phyloP scores from a whole-genome alignment of 2,329 filamentous ascomycete species.

The Colletotrichum tropicicola region DNA sequence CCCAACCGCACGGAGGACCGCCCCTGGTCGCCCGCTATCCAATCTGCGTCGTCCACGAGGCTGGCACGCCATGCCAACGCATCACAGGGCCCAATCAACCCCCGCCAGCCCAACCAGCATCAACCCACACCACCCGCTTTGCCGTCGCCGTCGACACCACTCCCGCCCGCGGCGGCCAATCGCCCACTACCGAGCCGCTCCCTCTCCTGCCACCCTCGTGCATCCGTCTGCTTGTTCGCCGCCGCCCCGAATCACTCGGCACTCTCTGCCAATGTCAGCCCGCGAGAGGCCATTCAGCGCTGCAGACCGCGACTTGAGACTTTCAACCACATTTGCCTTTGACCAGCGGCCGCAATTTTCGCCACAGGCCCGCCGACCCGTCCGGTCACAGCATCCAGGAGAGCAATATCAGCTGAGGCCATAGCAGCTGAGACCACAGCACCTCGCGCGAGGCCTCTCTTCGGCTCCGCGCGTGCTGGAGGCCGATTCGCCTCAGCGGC shows the following conservation, averaged over 20 bases:
- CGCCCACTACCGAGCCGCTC: conserved; percentile 19
- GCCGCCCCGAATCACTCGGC: too few species aligned
- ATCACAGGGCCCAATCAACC: conserved; percentile 31
- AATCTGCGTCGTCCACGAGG: conserved; percentile 34
- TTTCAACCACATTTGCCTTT: background rate
- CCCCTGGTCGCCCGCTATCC: conserved; percentile 25
- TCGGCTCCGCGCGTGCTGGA: background rate
- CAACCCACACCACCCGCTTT: conserved; percentile 20
- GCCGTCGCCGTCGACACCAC: conserved; percentile 6
- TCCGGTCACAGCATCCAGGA: too few species aligned
- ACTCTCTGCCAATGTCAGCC: too few species aligned
- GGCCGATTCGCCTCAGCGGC: background rate
- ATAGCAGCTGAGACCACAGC: too few species aligned
- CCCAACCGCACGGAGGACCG: background rate
- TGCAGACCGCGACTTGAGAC: too few species aligned
- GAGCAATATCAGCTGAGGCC: too few species aligned
- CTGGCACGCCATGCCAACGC: conserved; percentile 31
- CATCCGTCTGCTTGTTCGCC: background rate
- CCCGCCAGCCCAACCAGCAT: conserved; percentile 21
- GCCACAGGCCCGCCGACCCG: too few species aligned
- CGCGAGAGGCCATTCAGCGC: background rate
- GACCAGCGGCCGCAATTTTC: background rate
- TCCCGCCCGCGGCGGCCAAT: conserved; percentile 11
- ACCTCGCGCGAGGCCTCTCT: background rate
- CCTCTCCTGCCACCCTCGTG: conserved; percentile 3